These are phyloP conservation scores for Plasmodium gallinaceum DNA, from an alignment of 169 alveolate genomes.

Conservation along the genomic window DNA sequence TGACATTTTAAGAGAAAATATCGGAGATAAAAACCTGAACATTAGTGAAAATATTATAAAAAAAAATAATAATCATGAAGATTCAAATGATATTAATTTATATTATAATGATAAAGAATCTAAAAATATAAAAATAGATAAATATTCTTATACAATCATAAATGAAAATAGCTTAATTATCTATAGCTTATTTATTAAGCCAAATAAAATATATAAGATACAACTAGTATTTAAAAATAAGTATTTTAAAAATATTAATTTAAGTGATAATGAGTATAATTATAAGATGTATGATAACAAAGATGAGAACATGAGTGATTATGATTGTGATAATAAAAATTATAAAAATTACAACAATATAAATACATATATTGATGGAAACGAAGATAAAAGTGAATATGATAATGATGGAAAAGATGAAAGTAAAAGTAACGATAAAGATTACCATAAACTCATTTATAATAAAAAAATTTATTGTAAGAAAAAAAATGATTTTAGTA, in stretches of 20 bases:
- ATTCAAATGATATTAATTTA: not conserved
- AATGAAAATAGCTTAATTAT: slow-evolving; percentile 30
- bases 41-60: not conserved
- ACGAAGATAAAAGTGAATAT: not conserved
- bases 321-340: not conserved
- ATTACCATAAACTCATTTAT: not conserved
- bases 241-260: slow-evolving; percentile 1
- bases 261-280: not conserved
- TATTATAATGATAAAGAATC: not conserved
- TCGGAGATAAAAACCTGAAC: no score
- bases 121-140: slow-evolving; percentile 19
- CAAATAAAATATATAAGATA: slow-evolving; percentile 27
- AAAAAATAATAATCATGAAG: not conserved
- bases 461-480: not conserved
- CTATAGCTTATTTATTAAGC: slow-evolving; percentile 39
- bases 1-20: not conserved
- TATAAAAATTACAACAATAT: not conserved
- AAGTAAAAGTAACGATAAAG: not conserved
- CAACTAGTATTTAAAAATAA: slow-evolving; percentile 42
- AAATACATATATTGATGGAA: not conserved
- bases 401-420: not conserved
- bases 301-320: not conserved
- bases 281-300: not conserved
- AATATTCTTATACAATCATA: slow-evolving; percentile 38
- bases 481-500: not conserved